Base-by-base conservation (phyloP, 1,139 yeast genomes). In the Diutina rugosa region DNA sequence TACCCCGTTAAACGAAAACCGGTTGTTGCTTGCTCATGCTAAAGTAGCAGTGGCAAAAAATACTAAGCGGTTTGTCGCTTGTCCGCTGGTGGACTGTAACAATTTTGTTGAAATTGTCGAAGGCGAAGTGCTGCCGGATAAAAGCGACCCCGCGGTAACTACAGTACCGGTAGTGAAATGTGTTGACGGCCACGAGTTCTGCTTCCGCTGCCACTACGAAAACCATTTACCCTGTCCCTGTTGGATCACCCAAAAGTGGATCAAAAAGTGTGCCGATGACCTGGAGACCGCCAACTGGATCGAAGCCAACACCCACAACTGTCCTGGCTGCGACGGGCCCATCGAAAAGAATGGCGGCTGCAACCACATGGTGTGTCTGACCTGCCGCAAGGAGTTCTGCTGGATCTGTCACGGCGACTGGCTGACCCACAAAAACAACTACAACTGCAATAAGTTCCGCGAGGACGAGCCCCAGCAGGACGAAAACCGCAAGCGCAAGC, bases 331-430 rank as follows among this genome's bases (percentile, higher is more conserved):
- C 68, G 69, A 67, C 26, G 69, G 76, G n/a, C 61, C 63, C 1
- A 85, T 85, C 59, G 90, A 88, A 64, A 87, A 91, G 66, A 87
- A 86, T 66, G 98, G 97, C 38, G 98, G 98, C 0, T 93, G 98
- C 70, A 91, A 93, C 70, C 99, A 93, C 70, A 91, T 93, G 97
- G 79, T 84, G 0, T 93, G 99, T 68, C 74, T 80, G 6, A 85
- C 84, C 60, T 93, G 99, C 68, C 67, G 69, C 12, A 72, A 81
- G 66, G 89, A 91, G 65, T 93, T 90, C 67, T 93, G 99, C 67
- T 93, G 99, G 99, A 84, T 90, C 55, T 93, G 99, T 68, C 69
- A 82, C 62, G 85, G 85, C 7, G 78, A 74, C 44, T 95, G 99
- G 99, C 64, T 67, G 0, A 72, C 71, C n/a, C 99, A 93, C 69